Evolutionary conservation across 1,284 basidiomycete genomes (phyloP), one percentile per base, ranked within the genome.

Genomic region (Ustilago nuda): DNA sequence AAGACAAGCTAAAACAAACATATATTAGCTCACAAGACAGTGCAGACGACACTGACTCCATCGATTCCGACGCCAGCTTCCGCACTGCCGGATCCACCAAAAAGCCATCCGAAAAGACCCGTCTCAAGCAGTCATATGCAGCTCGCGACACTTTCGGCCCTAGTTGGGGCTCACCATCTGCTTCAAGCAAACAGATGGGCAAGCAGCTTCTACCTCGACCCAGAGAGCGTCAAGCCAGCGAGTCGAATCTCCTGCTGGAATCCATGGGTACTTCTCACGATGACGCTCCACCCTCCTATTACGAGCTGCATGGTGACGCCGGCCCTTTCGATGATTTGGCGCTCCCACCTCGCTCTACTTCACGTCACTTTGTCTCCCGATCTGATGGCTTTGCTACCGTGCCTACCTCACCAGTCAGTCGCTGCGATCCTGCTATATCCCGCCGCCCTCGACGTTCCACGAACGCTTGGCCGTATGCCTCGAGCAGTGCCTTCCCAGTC

Each of bases 201-300:
- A 46, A 58, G 52, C 19, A 23, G 43, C 53, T 19, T 15, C 8
- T 27, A 15, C 1, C 27, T 9, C 39, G 30, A 2, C 19, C 51
- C 9, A 41, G 33, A 19, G 23, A 50, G n/a, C 65, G 71, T 4
- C 65, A 73, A 7, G 58, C 41, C 7, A 73, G 71, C 56, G 61
- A 68, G 32, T 63, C 63, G 13, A 61, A 73, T 39, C 58, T 73
- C 3, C 27, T 73, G 43, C 53, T 73, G 8, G 61, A 58, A 13
- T 37, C 56, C 17, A 48, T 41, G 36, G 55, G 54, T 8, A 46
- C 48, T 4, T 51, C 57, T 12, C 43, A 72, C 48, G 51, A 66
- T 30, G 70, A 66, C 39, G 62, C 60, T 17, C 71, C 71, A 11
- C 71, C 71, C 3, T 68, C 66, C 1, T 73, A 73, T 36, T 55